Base-by-base conservation (phyloP, 139 green algal species). In the Chlamydomonas sp. region DNA sequence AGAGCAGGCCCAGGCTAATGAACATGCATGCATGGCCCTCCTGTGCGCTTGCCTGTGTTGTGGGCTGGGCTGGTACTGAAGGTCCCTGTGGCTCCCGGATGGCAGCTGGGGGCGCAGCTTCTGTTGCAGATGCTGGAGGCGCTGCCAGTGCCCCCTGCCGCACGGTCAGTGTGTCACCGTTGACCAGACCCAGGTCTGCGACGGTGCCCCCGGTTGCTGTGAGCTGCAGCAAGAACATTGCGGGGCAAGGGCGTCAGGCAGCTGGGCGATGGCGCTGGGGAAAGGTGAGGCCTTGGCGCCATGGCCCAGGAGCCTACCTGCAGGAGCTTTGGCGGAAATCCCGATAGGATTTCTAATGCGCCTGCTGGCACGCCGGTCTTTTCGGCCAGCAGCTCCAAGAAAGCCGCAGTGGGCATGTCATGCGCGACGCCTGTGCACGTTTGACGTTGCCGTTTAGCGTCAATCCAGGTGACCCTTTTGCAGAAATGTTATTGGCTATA, bases 161-260 rank as follows among this genome's bases (percentile, higher is more conserved):
- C 20, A 97, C 94, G 0, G 92, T 95, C 3, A 97, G 59, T 6
- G 72, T 94, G 85, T 97, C 95, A 5, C 93, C 94, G 61, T 93
- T 91, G 6, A 62, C 64, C 12, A 97, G 87, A 12, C 75, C 69
- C 1, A 95, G 57, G 0, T 88, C 86, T 0, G 85, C 80, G 5
- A 88, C 58, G 1, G 79, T 76, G 12, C 62, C 66, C 60, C 57
- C 59, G 0, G 7, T 49, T 49, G 31, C 17, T 18, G 82, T 63
- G 17, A 89, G 5, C 82, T 87, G 78, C 1, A 80, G 49, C 20
- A 20, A 20, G 58, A 77, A 77, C 20, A 12, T 16, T 12, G 8
- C 10, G 63, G 67, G 67, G 67, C 14, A 73, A 5, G 67, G 64
- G 8, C 9, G 9, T 12, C 59, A 4, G 60, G 6, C 4, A 5